Evolutionary conservation across 2,329 filamentous ascomycete genomes (phyloP), one percentile per base, ranked within the genome.

Genomic region (Cercospora janseana): DNA sequence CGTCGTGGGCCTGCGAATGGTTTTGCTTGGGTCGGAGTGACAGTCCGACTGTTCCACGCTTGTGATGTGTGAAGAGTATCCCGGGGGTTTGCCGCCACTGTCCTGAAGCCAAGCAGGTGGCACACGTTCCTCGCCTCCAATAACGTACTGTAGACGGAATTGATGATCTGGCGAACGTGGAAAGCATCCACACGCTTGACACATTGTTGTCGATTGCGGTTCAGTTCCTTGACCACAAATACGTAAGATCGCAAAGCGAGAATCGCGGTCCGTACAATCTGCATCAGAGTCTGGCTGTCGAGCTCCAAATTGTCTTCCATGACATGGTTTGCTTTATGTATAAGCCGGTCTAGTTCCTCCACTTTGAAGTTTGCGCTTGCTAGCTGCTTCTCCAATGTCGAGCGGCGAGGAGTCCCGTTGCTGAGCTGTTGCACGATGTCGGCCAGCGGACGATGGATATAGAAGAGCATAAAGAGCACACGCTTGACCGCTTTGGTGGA

Each of bases 91-190:
- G 52, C 44, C 15, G 58, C 32, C 32, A 60, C 61, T 27, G 73
- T 60, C 24, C 69, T 70, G 44, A 73, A 69, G 21, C 76, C 75
- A 42, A 83, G 70, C 46, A 74, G 70, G 16, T 71, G 69, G 61
- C 78, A 80, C 31, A 79, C 77, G 62, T 83, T 83, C 43, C 79
- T 77, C 52, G 81, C 70, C 63, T 84, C 81, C 37, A 80, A 67
- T 41, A 82, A 64, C 54, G 79, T 78, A 40, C 77, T 76, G 58
- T 80, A 81, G 27, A 82, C 73, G 55, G 80, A 74, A 27, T 82
- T 72, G 67, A 85, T 74, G 34, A 82, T 70, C 12, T 76, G 80
- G 20, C 81, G 77, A 44, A 83, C 69, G 55, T 82, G 78, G 49
- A 78, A 75, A 5, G 76, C 71, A 57, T 83, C 79, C 3, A 75